Base-by-base conservation (phyloP, 148 eudicot genomes). In the Limonium bicolor region DNA sequence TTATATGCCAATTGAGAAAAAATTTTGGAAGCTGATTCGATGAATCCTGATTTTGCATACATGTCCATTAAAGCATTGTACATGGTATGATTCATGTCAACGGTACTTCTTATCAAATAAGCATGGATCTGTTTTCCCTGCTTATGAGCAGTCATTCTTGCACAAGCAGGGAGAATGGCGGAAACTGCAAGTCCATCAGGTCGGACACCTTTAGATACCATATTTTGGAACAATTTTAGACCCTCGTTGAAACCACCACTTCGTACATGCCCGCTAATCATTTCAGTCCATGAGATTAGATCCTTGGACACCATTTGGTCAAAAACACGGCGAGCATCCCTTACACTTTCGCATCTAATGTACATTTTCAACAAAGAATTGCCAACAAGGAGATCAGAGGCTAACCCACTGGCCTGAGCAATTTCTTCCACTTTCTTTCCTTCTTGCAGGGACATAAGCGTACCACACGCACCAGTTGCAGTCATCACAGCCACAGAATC, bases 351-450 rank as follows among this genome's bases (percentile, higher is more conserved):
- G 68, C 84, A 81, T 50, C 71, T 81, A 39, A 68, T 16, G 55
- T 77, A 81, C 92, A 77, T 73, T 48, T 81, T 77, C 62, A 77
- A 28, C 15, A 81, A 55, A 18, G 92, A 59, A 54, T 77, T 77
- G 55, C 71, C 39, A 30, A 77, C 84, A 59, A 73, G 48, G 54
- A 77, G 47, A 58, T 77, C 67, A 41, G 48, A 60, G 47, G 62
- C 71, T 48, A 81, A 44, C 20, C 76, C 92, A 47, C 26, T 23
- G 36, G 29, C 55, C 71, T 51, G 68, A 30, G 80, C 81, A 47
- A 71, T 61, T 14, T 29, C 36, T 54, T 81, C 81, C 51, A 56
- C 60, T 41, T 48, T 61, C 52, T 58, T 68, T 3, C 85, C 92
- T 3, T 77, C 73, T 18, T 42, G 48, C 40, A 73, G 37, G 6